Percentiles rank a stretch among this genome's conserved stretches.
Evolutionary conservation across 805 yeast species (phyloP).

Genomic region (Schizosaccharomyces osmophilus): DNA sequence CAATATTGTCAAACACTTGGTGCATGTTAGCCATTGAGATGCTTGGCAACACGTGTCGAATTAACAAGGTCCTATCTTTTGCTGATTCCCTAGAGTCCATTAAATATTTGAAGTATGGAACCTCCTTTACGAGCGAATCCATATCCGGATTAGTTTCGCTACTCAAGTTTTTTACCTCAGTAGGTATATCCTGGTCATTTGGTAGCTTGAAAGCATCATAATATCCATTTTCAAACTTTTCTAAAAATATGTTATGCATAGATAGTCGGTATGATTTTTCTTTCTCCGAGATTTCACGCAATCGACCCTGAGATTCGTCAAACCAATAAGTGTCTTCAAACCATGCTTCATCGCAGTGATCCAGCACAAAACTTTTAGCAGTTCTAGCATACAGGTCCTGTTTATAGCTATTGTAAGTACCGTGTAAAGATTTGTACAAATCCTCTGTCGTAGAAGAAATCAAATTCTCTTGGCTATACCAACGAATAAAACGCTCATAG

Average conservation of each 20-base stretch:
- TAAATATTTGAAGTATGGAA: not conserved
- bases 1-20: not conserved
- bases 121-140: not conserved
- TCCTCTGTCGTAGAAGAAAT: not conserved
- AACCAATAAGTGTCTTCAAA: conserved; percentile 7
- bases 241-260: conserved; percentile 3
- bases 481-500: not conserved
- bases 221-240: conserved; percentile 5
- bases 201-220: conserved; percentile 6
- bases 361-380: conserved; percentile 8
- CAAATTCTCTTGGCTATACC: not conserved
- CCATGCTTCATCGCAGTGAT: conserved; percentile 8
- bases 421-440: not conserved
- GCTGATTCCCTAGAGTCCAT: not conserved
- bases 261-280: not conserved
- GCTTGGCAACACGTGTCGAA: not conserved
- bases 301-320: not conserved
- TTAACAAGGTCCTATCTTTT: not conserved
- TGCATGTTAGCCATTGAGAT: not conserved
- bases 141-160: not conserved
- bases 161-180: not conserved
- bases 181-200: not conserved
- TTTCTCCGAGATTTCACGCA: not conserved
- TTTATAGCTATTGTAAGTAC: conserved; percentile 6
- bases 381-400: conserved; percentile 7